Percentiles rank a stretch among this genome's conserved stretches.
Evolutionary conservation across 495 filamentous ascomycete species (phyloP).

Genomic region (Penicillium pulvis): DNA sequence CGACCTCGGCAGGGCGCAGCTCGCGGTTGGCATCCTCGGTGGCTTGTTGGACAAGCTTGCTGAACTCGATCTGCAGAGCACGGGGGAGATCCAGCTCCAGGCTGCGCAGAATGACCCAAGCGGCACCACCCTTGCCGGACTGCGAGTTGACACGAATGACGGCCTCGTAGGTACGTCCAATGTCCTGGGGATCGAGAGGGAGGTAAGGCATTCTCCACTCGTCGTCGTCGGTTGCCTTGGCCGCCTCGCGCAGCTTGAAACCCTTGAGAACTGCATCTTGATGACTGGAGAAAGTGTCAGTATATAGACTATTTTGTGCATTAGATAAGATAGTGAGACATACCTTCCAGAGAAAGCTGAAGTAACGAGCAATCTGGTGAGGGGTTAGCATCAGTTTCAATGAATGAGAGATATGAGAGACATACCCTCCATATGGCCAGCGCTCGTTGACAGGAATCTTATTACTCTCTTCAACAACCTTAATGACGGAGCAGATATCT

Average conservation of each 20-base stretch:
- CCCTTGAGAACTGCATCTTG: constrained; percentile 99
- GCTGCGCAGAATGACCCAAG: constrained; percentile 88
- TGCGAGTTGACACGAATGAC: constrained; percentile 98
- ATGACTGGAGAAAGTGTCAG: constrained; percentile 43
- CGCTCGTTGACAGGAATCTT: constrained; percentile 93
- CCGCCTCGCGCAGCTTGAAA: constrained; percentile 70
- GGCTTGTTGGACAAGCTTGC: constrained; percentile 77
- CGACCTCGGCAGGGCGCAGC: constrained; percentile 80
- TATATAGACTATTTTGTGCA: neutral
- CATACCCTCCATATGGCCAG: constrained; percentile 78
- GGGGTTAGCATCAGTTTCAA: neutral
- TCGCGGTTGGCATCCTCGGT: constrained; percentile 78
- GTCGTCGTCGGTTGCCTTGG: constrained; percentile 59
- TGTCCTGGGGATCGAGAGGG: constrained; percentile 89
- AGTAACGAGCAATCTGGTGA: constrained; percentile 56
- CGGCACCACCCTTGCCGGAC: constrained; percentile 91
- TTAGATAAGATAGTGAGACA: neutral
- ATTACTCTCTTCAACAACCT: constrained; percentile 87
- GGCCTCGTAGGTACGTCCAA: constrained; percentile 93
- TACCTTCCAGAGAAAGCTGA: constrained; percentile 14
- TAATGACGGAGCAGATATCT: constrained; percentile 83
- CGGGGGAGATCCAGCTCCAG: constrained; percentile 92
- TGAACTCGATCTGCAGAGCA: constrained; percentile 89
- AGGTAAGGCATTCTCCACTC: constrained; percentile 83
- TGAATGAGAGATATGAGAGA: neutral